phyloP scores from a whole-genome alignment of 2,329 filamentous ascomycete species.

The Aspergillus floridensis region DNA sequence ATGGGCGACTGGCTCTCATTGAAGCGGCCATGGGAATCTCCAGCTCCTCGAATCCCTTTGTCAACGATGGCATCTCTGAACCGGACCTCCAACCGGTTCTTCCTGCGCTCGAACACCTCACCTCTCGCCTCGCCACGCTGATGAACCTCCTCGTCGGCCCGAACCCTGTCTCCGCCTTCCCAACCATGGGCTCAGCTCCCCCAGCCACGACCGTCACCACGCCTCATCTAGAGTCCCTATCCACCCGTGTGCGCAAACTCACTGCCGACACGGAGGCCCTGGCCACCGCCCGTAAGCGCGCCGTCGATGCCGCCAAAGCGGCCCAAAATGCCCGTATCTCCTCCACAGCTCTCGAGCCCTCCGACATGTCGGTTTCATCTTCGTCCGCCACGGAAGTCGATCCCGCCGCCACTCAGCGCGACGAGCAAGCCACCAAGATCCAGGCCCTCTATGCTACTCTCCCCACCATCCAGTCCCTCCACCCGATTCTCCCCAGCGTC shows the following conservation, averaged over 20 bases:
- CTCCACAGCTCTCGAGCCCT: conserved; percentile 31
- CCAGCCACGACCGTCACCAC: conserved; percentile 35
- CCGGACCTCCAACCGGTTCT: conserved; percentile 63
- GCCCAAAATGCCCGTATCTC: conserved; percentile 40
- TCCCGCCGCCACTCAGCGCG: conserved; percentile 41
- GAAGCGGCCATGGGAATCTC: conserved; percentile 80
- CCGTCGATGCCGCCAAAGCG: conserved; percentile 42
- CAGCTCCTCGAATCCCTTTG: conserved; percentile 60
- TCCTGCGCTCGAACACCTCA: conserved; percentile 75
- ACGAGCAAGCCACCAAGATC: conserved; percentile 79
- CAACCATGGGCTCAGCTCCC: conserved; percentile 19
- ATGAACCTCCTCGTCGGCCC: conserved; percentile 48
- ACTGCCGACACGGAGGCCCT: conserved; percentile 46
- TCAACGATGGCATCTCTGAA: conserved; percentile 51
- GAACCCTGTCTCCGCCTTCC: conserved; percentile 28
- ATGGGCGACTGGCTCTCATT: conserved; percentile 72
- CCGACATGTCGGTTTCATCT: conserved; percentile 26
- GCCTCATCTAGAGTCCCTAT: conserved; percentile 44
- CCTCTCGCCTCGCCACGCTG: conserved; percentile 75
- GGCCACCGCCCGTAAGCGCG: conserved; percentile 43
- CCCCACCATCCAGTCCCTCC: conserved; percentile 80
- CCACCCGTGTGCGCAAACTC: conserved; percentile 43
- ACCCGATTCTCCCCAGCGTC: conserved; percentile 79
- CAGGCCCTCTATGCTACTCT: conserved; percentile 87
- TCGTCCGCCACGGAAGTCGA: conserved; percentile 55